These are phyloP conservation scores for Clitopilus hobsonii DNA, from an alignment of 768 basidiomycete genomes.

Conservation along the genomic window DNA sequence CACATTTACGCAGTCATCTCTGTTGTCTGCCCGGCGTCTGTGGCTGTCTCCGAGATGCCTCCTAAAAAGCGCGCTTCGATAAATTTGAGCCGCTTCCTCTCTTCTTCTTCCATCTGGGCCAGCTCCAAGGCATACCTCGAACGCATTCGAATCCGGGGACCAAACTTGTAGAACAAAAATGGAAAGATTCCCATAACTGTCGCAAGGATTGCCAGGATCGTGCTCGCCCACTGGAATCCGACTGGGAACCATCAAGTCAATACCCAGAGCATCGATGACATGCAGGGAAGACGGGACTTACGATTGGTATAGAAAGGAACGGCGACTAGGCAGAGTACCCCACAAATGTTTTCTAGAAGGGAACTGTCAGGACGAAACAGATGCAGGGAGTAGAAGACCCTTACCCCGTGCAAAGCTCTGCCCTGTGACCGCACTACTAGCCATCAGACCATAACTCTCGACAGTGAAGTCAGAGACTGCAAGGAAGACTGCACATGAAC, in stretches of 20 bases:
- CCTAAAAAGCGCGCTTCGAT: constrained; percentile 7
- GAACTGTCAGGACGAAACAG: neutral
- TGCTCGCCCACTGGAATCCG: constrained; percentile 16
- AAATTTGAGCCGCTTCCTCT: constrained; percentile 9
- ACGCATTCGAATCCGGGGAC: constrained; percentile 12
- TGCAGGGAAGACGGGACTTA: constrained; percentile 2
- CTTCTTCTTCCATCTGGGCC: constrained; percentile 13
- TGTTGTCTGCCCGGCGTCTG: neutral
- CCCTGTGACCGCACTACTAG: constrained; percentile 18
- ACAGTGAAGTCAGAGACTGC: constrained; percentile 18
- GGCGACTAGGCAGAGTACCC: constrained; percentile 12
- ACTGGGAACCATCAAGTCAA: constrained; percentile 5
- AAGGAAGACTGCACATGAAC: constrained; percentile 13
- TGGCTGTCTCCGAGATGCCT: constrained; percentile 13
- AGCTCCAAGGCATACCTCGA: constrained; percentile 17
- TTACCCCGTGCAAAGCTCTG: constrained; percentile 18
- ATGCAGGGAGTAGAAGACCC: neutral
- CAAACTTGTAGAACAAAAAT: constrained; percentile 16
- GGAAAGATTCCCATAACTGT: constrained; percentile 16
- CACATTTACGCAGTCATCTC: neutral
- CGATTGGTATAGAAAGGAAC: constrained; percentile 14
- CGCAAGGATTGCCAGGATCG: constrained; percentile 15
- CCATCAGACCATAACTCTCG: constrained; percentile 17
- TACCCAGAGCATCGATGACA: neutral
- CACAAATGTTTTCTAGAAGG: constrained; percentile 13